Base-by-base conservation (phyloP, 495 filamentous ascomycete genomes). In the Astrothelium macrocarpum region DNA sequence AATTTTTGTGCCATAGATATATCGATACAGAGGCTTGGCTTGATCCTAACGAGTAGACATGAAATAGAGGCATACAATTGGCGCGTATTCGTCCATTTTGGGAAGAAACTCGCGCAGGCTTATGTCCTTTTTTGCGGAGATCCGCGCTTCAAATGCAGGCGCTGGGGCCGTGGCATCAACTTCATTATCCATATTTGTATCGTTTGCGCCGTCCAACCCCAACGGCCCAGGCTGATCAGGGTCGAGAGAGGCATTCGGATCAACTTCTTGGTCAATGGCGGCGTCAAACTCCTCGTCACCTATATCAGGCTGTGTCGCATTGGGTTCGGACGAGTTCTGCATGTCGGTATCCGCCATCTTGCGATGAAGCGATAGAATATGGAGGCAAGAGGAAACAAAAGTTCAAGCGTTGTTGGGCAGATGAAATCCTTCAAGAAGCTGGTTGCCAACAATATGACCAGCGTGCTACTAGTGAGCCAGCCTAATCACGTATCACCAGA, bases 31-130 rank as follows among this genome's bases (percentile, higher is more conserved):
- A n/a, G n/a, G n/a, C n/a, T n/a, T n/a, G n/a, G n/a, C n/a, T n/a
- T n/a, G n/a, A n/a, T n/a, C n/a, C n/a, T n/a, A n/a, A n/a, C n/a
- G n/a, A n/a, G n/a, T n/a, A n/a, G n/a, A n/a, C n/a, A n/a, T n/a
- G 20, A 20, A 16, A 11, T 5, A 59, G 32, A 63, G 64, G 78
- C 86, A 67, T 83, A 97, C 93, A 67, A 98, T 95, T 20, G 94
- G 94, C 53, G 94, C 91, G 77, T 96, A 97, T 67, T 98, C 94
- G 71, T 98, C 94, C 93, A 97, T 97, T 80, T 93, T 96, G 42
- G 81, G 78, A 11, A 98, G 74, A 71, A 98, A 96, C 71, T 97
- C 91, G 65, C 90, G 89, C 62, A 98, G 78, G 20, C 86, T 91
- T 1, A 87, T 88, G 74, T 98, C 94, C 73, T 97, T 97, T 71